Percentiles rank a stretch among this genome's conserved stretches.
These are phyloP conservation scores for Didymella keratinophila DNA, from an alignment of 2,329 filamentous ascomycete genomes.

Conservation along the genomic window DNA sequence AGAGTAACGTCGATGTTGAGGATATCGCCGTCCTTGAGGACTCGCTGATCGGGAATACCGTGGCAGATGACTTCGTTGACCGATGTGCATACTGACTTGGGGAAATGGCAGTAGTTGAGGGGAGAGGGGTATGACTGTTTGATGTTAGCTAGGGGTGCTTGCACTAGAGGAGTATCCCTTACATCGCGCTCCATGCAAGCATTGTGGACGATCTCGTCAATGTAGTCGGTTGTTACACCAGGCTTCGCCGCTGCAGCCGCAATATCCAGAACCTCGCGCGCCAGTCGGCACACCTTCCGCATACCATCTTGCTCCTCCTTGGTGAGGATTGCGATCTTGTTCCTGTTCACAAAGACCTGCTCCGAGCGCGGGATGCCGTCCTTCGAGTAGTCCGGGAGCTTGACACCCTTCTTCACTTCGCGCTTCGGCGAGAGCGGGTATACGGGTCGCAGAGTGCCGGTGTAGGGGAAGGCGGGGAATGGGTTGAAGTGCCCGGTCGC, in stretches of 20 bases:
- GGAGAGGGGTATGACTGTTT: constrained; percentile 91
- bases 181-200: constrained; percentile 93
- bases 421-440: constrained; percentile 62
- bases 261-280: constrained; percentile 91
- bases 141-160: constrained; percentile 25
- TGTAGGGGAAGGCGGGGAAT: constrained; percentile 85
- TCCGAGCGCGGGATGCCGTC: constrained; percentile 78
- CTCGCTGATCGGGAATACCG: constrained; percentile 91
- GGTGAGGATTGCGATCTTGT: constrained; percentile 84
- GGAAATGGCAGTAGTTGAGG: constrained; percentile 94
- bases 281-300: constrained; percentile 88
- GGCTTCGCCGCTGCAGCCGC: constrained; percentile 83
- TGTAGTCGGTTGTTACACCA: constrained; percentile 94
- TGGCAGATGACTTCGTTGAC: constrained; percentile 98
- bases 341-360: constrained; percentile 71
- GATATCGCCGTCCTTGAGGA: constrained; percentile 90
- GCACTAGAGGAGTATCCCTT: constrained; percentile 48
- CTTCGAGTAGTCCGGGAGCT: constrained; percentile 84
- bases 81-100: constrained; percentile 97
- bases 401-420: constrained; percentile 78
- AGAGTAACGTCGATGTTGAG: constrained; percentile 96
- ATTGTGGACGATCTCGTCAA: constrained; percentile 94
- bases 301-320: constrained; percentile 84
- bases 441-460: constrained; percentile 82
- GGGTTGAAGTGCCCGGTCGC: constrained; percentile 90